Base-by-base conservation (phyloP, 257 asterid species). In the Paraleonurus japonicus region DNA sequence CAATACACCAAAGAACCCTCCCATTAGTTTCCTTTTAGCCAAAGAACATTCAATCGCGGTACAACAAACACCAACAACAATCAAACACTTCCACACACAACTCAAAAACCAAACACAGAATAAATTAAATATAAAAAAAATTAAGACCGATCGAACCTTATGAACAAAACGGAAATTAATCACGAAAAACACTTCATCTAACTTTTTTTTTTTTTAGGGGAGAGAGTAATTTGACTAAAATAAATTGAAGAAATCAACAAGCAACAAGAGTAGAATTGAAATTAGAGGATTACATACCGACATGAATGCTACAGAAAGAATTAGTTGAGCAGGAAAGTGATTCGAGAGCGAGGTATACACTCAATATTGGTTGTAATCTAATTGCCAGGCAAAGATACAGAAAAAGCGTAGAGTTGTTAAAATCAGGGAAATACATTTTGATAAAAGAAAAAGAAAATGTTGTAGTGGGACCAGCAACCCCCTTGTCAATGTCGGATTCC, bases 281-380 rank as follows among this genome's bases (percentile, higher is more conserved):
- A 48, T 13, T 3, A 11, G 73, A 73, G 58, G 61, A 54, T 58
- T 51, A 72, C 95, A 75, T 87, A 87, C 96, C 90, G 92, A 85
- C 96, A 89, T 89, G 90, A 89, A 78, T 83, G 58, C 1, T 20
- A 0, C 58, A n/a, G n/a, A n/a, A 55, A 10, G 17, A 23, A 24
- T 20, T 23, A 3, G 4, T 55, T 55, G 16, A 22, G 61, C 16
- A 55, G 16, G n/a, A 55, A 55, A 55, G 16, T 55, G 61, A 55
- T 23, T 55, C 8, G n/a, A n/a, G 33, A 55, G 32, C 12, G n/a
- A n/a, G n/a, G n/a, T n/a, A n/a, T n/a, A 43, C 4, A 50, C 58
- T 5, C 58, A 50, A 17, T 50, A 50, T 17, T 50, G 26, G 27
- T 50, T 2, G 47, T 6, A 32, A 32, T 32, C 7, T 43, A 43